phyloP scores from a whole-genome alignment of 768 basidiomycete species.

The Artomyces pyxidatus region DNA sequence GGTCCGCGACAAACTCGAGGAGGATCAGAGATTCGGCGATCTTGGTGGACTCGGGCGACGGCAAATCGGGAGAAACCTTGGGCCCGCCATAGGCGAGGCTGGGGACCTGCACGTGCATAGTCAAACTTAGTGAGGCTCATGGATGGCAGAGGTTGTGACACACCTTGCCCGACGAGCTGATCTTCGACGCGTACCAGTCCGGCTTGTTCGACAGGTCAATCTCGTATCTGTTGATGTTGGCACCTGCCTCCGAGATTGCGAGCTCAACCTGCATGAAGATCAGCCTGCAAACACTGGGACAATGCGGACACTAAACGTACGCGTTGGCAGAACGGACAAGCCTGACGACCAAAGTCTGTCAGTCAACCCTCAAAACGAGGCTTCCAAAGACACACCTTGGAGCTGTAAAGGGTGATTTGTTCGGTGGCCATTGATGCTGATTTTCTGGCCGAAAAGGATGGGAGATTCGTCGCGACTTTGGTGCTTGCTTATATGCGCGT shows the following conservation, averaged over 20 bases:
- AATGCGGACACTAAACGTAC: too few relatives aligned
- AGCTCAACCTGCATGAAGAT: conserved; percentile 39
- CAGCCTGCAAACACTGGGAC: too few relatives aligned
- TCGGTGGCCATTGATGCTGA: too few relatives aligned
- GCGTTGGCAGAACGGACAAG: too few relatives aligned
- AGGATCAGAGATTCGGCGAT: conserved; percentile 59
- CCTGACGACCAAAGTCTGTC: too few relatives aligned
- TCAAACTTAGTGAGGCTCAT: not conserved
- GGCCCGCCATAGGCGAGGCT: conserved; percentile 59
- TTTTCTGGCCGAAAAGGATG: too few relatives aligned
- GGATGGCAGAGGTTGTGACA: conserved; percentile 1
- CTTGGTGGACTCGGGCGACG: conserved; percentile 53
- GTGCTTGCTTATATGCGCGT: too few relatives aligned
- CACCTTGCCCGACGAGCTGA: conserved; percentile 65
- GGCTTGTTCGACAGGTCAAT: conserved; percentile 61
- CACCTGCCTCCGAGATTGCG: conserved; percentile 50
- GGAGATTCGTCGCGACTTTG: too few relatives aligned
- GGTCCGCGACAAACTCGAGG: conserved; percentile 58
- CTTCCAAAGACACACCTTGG: too few relatives aligned
- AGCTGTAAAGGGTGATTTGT: too few relatives aligned
- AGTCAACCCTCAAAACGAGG: too few relatives aligned
- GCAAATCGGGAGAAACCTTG: conserved; percentile 41
- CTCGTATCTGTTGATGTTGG: conserved; percentile 41
- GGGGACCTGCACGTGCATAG: conserved; percentile 36
- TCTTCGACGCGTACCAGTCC: conserved; percentile 55